These are phyloP conservation scores for Candida loeiensis DNA, from an alignment of 805 yeast genomes.

Conservation along the genomic window DNA sequence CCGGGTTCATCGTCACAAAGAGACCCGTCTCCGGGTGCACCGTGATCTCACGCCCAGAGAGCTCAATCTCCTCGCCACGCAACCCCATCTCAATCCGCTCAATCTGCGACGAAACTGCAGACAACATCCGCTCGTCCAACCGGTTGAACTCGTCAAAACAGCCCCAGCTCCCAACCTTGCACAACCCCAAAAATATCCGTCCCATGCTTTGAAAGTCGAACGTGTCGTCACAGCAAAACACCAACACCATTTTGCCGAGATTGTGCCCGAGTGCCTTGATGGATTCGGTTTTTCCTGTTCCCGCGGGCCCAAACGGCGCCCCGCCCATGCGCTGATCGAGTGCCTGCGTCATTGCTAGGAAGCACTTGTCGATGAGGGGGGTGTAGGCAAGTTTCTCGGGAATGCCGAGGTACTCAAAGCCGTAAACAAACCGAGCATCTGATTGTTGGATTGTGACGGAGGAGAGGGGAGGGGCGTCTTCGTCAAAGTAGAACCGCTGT, in stretches of 20 bases:
- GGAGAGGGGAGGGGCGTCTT: conserved; percentile 21
- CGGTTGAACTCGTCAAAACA: conserved; percentile 96
- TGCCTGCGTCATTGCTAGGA: conserved; percentile 69
- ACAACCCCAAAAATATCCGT: conserved; percentile 71
- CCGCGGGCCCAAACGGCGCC: conserved; percentile 93
- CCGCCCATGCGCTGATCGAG: conserved; percentile 77
- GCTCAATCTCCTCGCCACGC: conserved; percentile 26
- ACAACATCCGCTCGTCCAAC: conserved; percentile 62
- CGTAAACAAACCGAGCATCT: conserved; percentile 53
- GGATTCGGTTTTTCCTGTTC: conserved; percentile 94
- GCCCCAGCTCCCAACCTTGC: conserved; percentile 88
- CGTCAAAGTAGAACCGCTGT: conserved; percentile 46
- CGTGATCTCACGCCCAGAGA: conserved; percentile 39
- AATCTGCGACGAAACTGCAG: conserved; percentile 81
- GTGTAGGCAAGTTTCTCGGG: conserved; percentile 74
- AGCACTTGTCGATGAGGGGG: conserved; percentile 63
- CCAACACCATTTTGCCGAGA: conserved; percentile 76
- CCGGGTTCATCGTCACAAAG: conserved; percentile 90
- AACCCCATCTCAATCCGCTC: conserved; percentile 65
- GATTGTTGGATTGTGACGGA: conserved; percentile 51
- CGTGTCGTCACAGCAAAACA: conserved; percentile 87
- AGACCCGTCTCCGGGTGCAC: conserved; percentile 59
- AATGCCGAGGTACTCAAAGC: conserved; percentile 78
- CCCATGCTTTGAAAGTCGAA: conserved; percentile 80
- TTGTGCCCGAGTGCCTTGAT: conserved; percentile 78